Conservation (phyloP, 345 rosid species). For the Excoecaria agallocha region DNA sequence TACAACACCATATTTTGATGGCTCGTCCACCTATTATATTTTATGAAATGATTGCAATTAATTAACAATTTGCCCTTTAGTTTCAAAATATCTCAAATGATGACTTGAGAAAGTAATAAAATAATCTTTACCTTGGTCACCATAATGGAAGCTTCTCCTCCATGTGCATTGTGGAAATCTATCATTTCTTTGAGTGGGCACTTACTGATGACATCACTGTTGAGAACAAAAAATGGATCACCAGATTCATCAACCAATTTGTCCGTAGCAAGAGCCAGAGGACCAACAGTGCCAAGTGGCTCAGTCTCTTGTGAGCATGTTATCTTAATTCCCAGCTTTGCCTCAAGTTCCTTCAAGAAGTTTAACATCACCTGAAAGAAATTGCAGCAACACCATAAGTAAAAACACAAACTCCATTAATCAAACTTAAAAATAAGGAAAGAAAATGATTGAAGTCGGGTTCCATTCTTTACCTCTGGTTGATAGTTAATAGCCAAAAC, state of each 20-base stretch:
- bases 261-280: constrained; percentile 95
- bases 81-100: constrained; percentile 1
- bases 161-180: constrained; percentile 82
- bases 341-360: constrained; percentile 87
- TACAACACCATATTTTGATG: constrained; percentile 97
- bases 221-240: constrained; percentile 93
- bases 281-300: constrained; percentile 99
- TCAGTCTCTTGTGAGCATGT: constrained; percentile 98
- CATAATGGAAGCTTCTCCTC: constrained; percentile 99
- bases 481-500: constrained; percentile 97
- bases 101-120: not conserved
- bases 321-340: constrained; percentile 84
- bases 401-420: not conserved
- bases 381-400: not conserved
- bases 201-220: constrained; percentile 99
- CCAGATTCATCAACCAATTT: constrained; percentile 75
- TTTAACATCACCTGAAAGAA: constrained; percentile 75
- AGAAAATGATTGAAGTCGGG: not conserved
- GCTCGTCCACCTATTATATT: constrained; percentile 76
- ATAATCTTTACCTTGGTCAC: constrained; percentile 78
- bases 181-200: constrained; percentile 83
- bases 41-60: constrained; percentile 3
- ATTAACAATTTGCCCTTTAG: not conserved
- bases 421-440: not conserved
- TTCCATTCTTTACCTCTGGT: constrained; percentile 64